Evolutionary conservation across 371 early-diverging fungal species (phyloP), one percentile per base, ranked within the genome.

Genomic region (Batkoa obscura): DNA sequence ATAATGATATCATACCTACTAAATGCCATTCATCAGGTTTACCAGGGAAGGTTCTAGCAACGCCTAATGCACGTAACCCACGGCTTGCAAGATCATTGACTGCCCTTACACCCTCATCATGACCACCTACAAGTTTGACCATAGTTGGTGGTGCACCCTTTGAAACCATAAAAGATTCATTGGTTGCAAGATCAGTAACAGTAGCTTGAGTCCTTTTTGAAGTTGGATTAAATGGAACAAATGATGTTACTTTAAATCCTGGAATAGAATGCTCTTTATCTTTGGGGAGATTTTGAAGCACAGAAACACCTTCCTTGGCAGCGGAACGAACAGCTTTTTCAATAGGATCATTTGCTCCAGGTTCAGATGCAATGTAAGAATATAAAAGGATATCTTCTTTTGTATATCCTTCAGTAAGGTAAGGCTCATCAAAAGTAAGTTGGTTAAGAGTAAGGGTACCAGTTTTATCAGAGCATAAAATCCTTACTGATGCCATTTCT

Each of bases 101-200:
- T 32, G 86, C 87, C 35, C 68, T 65, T 37, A 78, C 79, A 17
- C 86, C 88, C 37, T 81, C 76, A 53, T 75, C 72, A 69, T 86
- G 76, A 37, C 86, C 86, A 52, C 87, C 86, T 8, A 79, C 83
- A 42, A 92, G 76, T 56, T 73, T 68, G 56, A 87, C 72, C 54
- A 92, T 86, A 30, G 89, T 92, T 64, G 90, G 91, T 15, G 94
- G 94, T 17, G 94, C 93, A 59, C 94, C 94, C 74, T 94, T 94
- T 62, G 90, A 88, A 32, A 84, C 85, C 61, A 82, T 75, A 72
- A 88, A 92, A 32, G 71, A 66, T 54, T 73, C 74, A 47, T 70
- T 76, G 32, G 73, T 81, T 15, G 73, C 65, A 43, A 72, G 67
- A 60, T 81, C 77, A 55, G 74, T 71, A 37, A 92, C 81, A 3